Conservation (phyloP, 2,329 filamentous ascomycete species). For the Paecilomyces dactylethromorphus region DNA sequence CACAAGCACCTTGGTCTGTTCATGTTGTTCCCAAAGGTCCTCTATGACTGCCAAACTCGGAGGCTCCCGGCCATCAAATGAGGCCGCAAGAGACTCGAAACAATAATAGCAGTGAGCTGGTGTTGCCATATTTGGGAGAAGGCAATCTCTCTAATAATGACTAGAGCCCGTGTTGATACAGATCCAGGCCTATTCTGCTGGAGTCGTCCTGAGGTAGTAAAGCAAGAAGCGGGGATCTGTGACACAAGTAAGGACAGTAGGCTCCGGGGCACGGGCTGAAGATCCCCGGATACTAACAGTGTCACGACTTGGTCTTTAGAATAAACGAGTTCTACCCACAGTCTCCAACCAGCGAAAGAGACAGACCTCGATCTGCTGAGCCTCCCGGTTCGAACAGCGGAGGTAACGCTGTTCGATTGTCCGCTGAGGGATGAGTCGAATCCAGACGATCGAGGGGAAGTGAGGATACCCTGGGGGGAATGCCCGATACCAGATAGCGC, state of each 20-base stretch:
- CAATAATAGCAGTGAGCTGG: slow-evolving; percentile 83
- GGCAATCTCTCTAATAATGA: not conserved
- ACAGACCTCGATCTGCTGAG: not conserved
- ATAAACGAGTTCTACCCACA: not conserved
- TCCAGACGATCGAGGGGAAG: not conserved
- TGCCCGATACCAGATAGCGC: not conserved
- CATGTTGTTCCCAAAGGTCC: slow-evolving; percentile 57
- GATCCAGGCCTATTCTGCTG: not conserved
- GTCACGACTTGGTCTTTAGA: not conserved
- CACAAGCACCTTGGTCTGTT: slow-evolving; percentile 33
- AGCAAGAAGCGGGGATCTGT: not conserved
- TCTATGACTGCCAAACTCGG: slow-evolving; percentile 64
- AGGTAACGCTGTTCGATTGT: not conserved
- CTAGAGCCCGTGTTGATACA: not conserved
- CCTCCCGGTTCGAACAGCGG: not conserved
- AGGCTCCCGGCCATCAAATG: slow-evolving; percentile 63
- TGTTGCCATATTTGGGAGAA: slow-evolving; percentile 61
- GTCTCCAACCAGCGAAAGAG: not conserved
- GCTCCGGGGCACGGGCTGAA: not conserved
- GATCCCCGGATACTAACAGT: not conserved
- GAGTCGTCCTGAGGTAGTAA: not conserved
- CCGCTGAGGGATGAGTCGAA: not conserved
- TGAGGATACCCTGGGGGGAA: not conserved
- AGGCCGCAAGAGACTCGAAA: slow-evolving; percentile 78
- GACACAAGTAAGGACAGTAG: not conserved